Base-by-base conservation (phyloP, 2,329 filamentous ascomycete species). In the Hypomyces rosellus region DNA sequence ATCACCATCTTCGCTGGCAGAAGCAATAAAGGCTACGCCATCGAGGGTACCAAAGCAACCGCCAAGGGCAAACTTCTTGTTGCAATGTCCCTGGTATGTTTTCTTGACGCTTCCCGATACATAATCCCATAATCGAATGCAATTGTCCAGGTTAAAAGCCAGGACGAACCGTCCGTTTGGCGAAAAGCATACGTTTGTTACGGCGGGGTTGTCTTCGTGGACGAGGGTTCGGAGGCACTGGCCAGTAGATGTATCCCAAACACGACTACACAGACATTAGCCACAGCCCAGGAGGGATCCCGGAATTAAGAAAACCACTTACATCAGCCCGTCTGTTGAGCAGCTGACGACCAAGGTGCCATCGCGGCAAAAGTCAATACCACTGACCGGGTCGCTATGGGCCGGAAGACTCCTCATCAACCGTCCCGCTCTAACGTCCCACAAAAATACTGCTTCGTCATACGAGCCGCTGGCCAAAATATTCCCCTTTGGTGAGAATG, bases 401-500 rank as follows among this genome's bases (percentile, higher is more conserved):
- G 93, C 93, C 1, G 93, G 93, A 36, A 99, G 71, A 55, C 86
- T 91, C 49, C 90, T 81, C 90, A 99, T 96, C 34, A 93, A 75
- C 18, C 86, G 77, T 0, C 89, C 91, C 0, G 89, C 89, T 13
- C 93, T 80, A 13, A 97, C 88, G 67, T 99, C 93, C 93, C 93
- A 99, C 5, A 99, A 71, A 57, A 96, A 96, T 0, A 99, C 89
- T 4, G 93, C 93, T 73, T 99, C 93, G 59, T 99, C 93, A 69
- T 96, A 97, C 56, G 88, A 95, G 12, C 93, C 93, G 57, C 88
- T 95, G 14, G 91, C 93, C 34, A 99, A 80, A 64, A 97, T 96
- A 64, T 99, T 99, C 20, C 93, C 93, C 67, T 96, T 97, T 2
- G 93, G 93, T n/a, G 89, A 92, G 68, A 97, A 97, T 5, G 91